Evolutionary conservation across 139 green algal genomes (phyloP).

Genomic region (Picochlorum sp.): DNA sequence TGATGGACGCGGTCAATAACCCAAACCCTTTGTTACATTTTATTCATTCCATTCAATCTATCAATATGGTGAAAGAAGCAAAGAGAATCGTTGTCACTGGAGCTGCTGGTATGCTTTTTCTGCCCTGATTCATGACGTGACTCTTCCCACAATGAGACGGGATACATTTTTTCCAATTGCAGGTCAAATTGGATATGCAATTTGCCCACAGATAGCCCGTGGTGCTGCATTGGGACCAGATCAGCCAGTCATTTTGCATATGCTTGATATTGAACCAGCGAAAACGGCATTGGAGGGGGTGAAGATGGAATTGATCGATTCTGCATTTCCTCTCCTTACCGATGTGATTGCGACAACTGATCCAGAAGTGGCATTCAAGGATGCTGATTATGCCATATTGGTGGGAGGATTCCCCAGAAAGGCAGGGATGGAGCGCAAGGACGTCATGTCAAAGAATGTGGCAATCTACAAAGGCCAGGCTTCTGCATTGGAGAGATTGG

Average conservation of each 20-base stretch:
- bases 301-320: slow-evolving; percentile 89
- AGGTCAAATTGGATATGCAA: slow-evolving; percentile 91
- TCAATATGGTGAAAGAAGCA: slow-evolving; percentile 7
- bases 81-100: slow-evolving; percentile 54
- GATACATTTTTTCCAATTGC: slow-evolving; percentile 3
- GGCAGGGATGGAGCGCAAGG: slow-evolving; percentile 90
- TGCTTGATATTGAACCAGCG: slow-evolving; percentile 87
- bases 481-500: slow-evolving; percentile 61
- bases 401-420: slow-evolving; percentile 78
- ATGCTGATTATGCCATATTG: slow-evolving; percentile 86
- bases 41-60: slow-evolving; percentile 5
- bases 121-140: not conserved
- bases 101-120: slow-evolving; percentile 38
- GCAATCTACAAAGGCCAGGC: slow-evolving; percentile 85
- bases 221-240: slow-evolving; percentile 77
- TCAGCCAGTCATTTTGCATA: slow-evolving; percentile 84
- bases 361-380: slow-evolving; percentile 68
- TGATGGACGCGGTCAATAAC: no score
- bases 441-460: slow-evolving; percentile 89
- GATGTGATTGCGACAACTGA: slow-evolving; percentile 77
- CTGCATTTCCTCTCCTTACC: slow-evolving; percentile 79
- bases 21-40: slow-evolving; percentile 4
- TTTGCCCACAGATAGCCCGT: slow-evolving; percentile 69
- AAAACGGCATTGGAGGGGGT: slow-evolving; percentile 74
- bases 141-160: not conserved